Conservation (phyloP, 2,329 filamentous ascomycete species). For the Xylariaceae sp. region DNA sequence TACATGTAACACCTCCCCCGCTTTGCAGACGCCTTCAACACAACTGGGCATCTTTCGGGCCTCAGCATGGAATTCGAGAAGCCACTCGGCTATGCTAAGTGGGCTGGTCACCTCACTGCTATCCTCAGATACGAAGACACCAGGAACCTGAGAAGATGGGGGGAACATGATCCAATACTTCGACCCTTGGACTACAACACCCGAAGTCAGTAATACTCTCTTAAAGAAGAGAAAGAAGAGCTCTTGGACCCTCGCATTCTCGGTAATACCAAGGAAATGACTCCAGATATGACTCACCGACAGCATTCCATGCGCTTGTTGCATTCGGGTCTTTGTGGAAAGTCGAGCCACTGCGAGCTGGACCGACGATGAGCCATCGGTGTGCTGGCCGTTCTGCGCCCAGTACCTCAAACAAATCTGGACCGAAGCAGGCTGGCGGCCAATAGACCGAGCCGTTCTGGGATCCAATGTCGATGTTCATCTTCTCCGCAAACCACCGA, state of each 20-base stretch:
- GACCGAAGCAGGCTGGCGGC: constrained; percentile 82
- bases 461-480: constrained; percentile 68
- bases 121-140: constrained; percentile 88
- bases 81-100: constrained; percentile 95
- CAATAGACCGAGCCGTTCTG: constrained; percentile 68
- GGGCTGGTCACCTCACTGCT: constrained; percentile 93
- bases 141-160: constrained; percentile 77
- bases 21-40: constrained; percentile 81
- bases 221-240: background rate
- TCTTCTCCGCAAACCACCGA: constrained; percentile 84
- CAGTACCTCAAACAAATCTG: constrained; percentile 83
- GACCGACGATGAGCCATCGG: constrained; percentile 91
- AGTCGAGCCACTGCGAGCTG: constrained; percentile 85
- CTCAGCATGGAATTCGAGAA: constrained; percentile 86
- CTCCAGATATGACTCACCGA: constrained; percentile 46
- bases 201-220: constrained; percentile 7
- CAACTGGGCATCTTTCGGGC: constrained; percentile 79
- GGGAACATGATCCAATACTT: constrained; percentile 99
- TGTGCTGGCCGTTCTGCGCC: constrained; percentile 82
- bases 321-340: constrained; percentile 87
- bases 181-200: constrained; percentile 69
- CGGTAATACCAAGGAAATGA: background rate
- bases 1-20: constrained; percentile 89
- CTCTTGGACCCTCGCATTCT: background rate
- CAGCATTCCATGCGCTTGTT: constrained; percentile 90